Conservation (phyloP, 495 filamentous ascomycete species). For the Oidiodendron maius region DNA sequence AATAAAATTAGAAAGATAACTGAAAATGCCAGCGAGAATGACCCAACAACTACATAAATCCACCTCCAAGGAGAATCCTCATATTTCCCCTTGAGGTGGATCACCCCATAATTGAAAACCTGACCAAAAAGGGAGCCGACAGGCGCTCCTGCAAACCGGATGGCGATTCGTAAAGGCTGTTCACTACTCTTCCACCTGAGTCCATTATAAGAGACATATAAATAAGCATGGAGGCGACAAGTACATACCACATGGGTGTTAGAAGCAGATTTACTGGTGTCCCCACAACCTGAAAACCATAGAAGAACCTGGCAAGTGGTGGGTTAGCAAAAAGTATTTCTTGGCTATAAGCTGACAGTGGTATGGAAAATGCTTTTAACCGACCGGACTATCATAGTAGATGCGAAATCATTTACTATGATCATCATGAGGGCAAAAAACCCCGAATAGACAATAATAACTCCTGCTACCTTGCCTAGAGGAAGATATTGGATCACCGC, state of each 20-base stretch:
- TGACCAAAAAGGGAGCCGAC: not conserved
- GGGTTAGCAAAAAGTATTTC: too few relatives aligned
- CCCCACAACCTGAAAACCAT: too few relatives aligned
- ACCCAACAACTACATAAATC: constrained; percentile 1
- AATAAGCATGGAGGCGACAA: too few relatives aligned
- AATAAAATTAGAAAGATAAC: not conserved
- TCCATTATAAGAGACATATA: too few relatives aligned
- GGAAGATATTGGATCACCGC: constrained; percentile 1
- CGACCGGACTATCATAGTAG: too few relatives aligned
- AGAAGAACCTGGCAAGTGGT: too few relatives aligned
- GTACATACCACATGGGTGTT: too few relatives aligned
- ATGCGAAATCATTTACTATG: not conserved
- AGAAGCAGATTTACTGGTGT: too few relatives aligned
- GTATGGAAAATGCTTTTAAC: too few relatives aligned
- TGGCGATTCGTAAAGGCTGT: not conserved
- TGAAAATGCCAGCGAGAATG: not conserved
- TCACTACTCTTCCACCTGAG: constrained; percentile 4
- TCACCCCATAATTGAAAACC: not conserved
- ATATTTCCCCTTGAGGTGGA: not conserved
- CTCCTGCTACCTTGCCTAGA: not conserved
- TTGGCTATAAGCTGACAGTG: too few relatives aligned
- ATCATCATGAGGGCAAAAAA: constrained; percentile 1
- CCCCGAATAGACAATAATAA: not conserved
- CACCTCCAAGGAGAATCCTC: not conserved
- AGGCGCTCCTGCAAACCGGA: not conserved